phyloP scores from a whole-genome alignment of 257 asterid genomes.

The Rubia yunnanensis region DNA sequence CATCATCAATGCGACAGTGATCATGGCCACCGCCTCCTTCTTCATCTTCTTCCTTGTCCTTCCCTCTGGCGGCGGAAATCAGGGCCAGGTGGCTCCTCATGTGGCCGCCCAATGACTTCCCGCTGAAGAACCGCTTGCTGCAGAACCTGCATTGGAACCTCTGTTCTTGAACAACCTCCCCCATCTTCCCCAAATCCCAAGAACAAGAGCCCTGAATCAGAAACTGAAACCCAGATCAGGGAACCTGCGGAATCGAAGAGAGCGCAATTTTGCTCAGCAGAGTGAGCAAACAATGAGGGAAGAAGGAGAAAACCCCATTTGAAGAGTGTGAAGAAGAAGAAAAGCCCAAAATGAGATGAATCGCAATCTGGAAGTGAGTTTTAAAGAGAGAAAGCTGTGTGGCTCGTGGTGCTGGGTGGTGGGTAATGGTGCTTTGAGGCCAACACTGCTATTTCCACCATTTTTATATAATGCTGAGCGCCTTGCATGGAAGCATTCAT shows the following conservation, averaged over 20 bases:
- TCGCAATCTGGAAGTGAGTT: background rate
- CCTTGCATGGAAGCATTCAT: background rate
- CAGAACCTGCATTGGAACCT: constrained; percentile 61
- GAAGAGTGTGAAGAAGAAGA: constrained; percentile 7
- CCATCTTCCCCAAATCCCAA: constrained; percentile 30
- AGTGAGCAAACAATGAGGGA: background rate
- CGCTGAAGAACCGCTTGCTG: constrained; percentile 52
- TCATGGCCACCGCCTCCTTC: constrained; percentile 6
- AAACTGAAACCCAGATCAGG: constrained; percentile 22
- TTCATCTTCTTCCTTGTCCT: constrained; percentile 12
- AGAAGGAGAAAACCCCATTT: background rate
- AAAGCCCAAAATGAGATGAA: background rate
- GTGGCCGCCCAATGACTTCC: constrained; percentile 91
- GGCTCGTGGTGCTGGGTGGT: background rate
- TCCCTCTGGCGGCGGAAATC: constrained; percentile 51
- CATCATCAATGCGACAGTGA: constrained; percentile 10
- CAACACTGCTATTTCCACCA: background rate
- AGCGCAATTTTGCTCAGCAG: background rate
- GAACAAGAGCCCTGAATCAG: constrained; percentile 23
- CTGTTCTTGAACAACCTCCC: constrained; percentile 31
- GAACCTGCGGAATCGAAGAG: constrained; percentile 3
- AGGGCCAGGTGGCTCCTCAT: constrained; percentile 65
- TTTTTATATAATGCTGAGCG: background rate
- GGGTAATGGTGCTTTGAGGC: background rate
- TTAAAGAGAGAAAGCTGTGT: background rate